A percentile compares a stretch with the other conserved stretches of the same genome.
Evolutionary conservation across 2,329 filamentous ascomycete species (phyloP).

Genomic region (Colletotrichum sublineola): DNA sequence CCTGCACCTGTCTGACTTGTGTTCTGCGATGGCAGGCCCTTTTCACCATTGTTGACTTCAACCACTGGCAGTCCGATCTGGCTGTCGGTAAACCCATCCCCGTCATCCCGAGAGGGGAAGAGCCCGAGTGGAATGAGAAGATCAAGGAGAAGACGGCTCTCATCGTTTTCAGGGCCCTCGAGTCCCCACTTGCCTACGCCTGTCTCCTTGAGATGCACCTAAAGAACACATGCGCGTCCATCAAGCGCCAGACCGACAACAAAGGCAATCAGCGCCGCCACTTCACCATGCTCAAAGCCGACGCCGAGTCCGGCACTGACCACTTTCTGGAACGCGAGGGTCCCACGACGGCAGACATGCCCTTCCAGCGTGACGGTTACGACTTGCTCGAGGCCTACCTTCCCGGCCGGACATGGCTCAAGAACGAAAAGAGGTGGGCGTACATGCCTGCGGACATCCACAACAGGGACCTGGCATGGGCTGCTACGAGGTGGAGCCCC

Average conservation of each 20-base stretch:
- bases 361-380: conserved; percentile 69
- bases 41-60: conserved; percentile 66
- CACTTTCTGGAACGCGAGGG: conserved; percentile 64
- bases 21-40: conserved; percentile 69
- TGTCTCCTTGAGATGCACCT: conserved; percentile 52
- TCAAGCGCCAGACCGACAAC: conserved; percentile 59
- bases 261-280: conserved; percentile 60
- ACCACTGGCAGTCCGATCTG: conserved; percentile 66
- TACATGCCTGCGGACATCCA: conserved; percentile 60
- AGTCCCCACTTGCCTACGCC: conserved; percentile 64
- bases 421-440: conserved; percentile 60
- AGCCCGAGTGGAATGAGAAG: conserved; percentile 63
- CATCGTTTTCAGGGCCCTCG: conserved; percentile 60
- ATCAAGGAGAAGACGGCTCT: conserved; percentile 59
- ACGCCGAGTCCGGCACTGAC: conserved; percentile 62
- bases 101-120: conserved; percentile 61
- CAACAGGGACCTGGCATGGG: conserved; percentile 51
- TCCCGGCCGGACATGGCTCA: conserved; percentile 68
- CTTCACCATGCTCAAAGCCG: conserved; percentile 51
- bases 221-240: conserved; percentile 48
- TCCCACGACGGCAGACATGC: conserved; percentile 65
- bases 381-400: conserved; percentile 70
- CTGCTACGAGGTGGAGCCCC: conserved; percentile 18
- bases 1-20: conserved; percentile 71
- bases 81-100: conserved; percentile 66